A percentile compares a stretch with the other conserved stretches of the same genome.
phyloP scores from a whole-genome alignment of 257 asterid genomes.

The Ocimum tenuiflorum region DNA sequence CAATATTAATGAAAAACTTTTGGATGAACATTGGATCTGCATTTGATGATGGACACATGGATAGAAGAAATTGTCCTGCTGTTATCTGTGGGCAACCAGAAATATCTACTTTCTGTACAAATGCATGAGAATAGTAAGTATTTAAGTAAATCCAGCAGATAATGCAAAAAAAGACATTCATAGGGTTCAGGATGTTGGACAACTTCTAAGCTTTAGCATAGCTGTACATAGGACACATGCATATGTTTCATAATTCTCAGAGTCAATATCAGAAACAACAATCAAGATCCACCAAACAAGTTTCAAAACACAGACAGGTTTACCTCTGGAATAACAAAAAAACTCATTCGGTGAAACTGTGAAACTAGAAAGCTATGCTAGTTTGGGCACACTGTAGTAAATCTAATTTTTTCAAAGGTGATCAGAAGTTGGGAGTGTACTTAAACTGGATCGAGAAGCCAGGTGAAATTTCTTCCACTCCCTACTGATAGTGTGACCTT shows the following conservation, averaged over 20 bases:
- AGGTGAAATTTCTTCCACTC: background rate
- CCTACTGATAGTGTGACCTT: background rate
- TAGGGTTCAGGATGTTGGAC: background rate
- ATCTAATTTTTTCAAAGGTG: background rate
- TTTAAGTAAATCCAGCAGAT: constrained; percentile 20
- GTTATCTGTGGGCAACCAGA: constrained; percentile 74
- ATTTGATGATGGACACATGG: constrained; percentile 40
- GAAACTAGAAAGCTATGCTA: background rate
- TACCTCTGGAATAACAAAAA: background rate
- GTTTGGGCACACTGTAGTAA: background rate
- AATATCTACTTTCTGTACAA: constrained; percentile 65
- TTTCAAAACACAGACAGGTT: background rate
- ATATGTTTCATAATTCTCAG: background rate
- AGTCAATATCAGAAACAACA: background rate
- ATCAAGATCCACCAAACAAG: background rate
- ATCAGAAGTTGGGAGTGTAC: background rate
- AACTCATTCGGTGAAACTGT: background rate
- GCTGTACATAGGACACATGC: background rate
- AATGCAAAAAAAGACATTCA: background rate
- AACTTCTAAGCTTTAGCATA: background rate
- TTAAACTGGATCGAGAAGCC: background rate
- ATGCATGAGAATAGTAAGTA: constrained; percentile 18
- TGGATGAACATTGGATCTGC: constrained; percentile 29
- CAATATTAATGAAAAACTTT: constrained; percentile 28
- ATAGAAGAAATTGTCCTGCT: constrained; percentile 41